Evolutionary conservation across 305 asterid species (phyloP), one percentile per base, ranked within the genome.

Genomic region (Fraxinus baroniana): DNA sequence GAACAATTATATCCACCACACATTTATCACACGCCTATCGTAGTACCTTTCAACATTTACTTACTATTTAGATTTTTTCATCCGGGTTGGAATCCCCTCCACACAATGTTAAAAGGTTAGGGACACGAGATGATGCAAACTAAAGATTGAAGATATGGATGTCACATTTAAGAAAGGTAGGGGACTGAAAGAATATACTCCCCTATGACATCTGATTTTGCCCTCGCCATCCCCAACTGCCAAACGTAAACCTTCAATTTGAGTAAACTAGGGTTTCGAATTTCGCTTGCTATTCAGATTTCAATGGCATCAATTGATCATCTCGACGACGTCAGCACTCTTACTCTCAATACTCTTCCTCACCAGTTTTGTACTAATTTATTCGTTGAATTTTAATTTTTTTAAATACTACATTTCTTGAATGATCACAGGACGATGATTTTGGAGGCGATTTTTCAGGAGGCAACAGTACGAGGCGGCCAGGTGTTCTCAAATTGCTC

Each of bases 361-460:
- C 18, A 10, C 7, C 75, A 4, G 18, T 6, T 70, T 70, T 28
- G 3, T 10, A 70, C 28, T 66, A 62, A 62, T 70, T 70, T 28
- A 26, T 28, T 70, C 20, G 75, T 68, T 68, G 37, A 83, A 13
- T 81, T 84, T 75, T 32, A 8, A 17, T 79, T 32, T 57, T 83
- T 17, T 5, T 24, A 73, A 71, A 39, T 32, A 3, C 72, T 62
- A 68, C 32, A 3, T 60, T 46, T 49, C 39, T 68, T 74, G 76
- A 30, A 3, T 78, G 80, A 32, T 52, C 49, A 30, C 86, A 92
- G 95, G 97, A 93, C 81, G 91, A 89, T 85, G 93, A 87, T 86
- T 93, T 95, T 82, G 98, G 94, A 15, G 97, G 94, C 74, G 95
- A 91, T 87, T 91, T 95, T 83, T 30, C 94, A 7, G 93, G 84